These are phyloP conservation scores for Verticillium nubilum DNA, from an alignment of 2,329 filamentous ascomycete genomes.

Conservation along the genomic window DNA sequence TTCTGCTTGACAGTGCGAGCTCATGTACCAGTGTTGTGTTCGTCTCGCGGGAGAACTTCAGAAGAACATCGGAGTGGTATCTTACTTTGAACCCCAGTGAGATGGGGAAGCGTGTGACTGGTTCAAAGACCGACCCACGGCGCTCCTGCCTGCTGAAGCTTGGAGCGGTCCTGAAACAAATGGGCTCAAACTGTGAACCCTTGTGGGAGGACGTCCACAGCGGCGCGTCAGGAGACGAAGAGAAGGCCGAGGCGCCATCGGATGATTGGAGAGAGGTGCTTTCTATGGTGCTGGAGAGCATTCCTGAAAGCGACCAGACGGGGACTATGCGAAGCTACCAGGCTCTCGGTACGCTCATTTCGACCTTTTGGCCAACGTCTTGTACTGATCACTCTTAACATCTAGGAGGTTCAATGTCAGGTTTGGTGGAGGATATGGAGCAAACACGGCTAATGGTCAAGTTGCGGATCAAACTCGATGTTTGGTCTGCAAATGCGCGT, in stretches of 20 bases:
- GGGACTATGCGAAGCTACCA: conserved; percentile 6
- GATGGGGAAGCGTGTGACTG: conserved; percentile 4
- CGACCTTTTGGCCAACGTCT: background rate
- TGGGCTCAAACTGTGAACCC: conserved; percentile 1
- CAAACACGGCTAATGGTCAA: conserved; percentile 17
- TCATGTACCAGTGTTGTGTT: conserved; percentile 16
- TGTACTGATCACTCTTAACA: background rate
- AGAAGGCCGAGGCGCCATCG: background rate
- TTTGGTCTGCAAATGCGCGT: conserved; percentile 18
- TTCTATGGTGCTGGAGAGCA: background rate
- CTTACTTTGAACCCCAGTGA: conserved; percentile 7
- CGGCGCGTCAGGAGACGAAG: background rate
- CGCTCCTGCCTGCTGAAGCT: conserved; percentile 9
- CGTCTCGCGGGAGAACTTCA: conserved; percentile 9
- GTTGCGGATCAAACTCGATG: conserved; percentile 22
- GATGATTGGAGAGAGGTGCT: background rate
- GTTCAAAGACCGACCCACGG: conserved; percentile 6
- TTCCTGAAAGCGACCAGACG: background rate
- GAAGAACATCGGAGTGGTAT: conserved; percentile 13
- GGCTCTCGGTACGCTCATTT: conserved; percentile 8
- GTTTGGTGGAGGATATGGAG: conserved; percentile 15
- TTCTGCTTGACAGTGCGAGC: conserved; percentile 18
- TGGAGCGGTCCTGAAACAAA: conserved; percentile 8
- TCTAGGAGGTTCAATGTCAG: conserved; percentile 16
- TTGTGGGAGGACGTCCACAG: background rate